Conservation (phyloP, 129 eudicot genomes). For the Helichrysum umbraculigerum region DNA sequence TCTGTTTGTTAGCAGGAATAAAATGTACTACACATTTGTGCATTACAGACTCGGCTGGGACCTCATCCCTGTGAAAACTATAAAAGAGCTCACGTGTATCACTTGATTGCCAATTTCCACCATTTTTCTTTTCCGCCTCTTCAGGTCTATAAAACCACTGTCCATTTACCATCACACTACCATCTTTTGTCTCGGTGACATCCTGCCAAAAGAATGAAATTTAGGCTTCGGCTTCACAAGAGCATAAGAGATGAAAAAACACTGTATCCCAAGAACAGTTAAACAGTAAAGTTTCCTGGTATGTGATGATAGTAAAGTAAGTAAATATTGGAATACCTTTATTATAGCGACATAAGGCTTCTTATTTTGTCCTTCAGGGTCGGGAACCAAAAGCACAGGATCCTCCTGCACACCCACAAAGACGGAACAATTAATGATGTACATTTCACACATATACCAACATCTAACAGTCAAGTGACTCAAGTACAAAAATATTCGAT, state of each 20-base stretch:
- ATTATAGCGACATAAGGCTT: conserved; percentile 97
- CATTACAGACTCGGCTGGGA: conserved; percentile 98
- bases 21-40: conserved; percentile 98
- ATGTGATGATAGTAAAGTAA: not conserved
- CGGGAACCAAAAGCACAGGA: conserved; percentile 89
- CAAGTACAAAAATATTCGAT: not conserved
- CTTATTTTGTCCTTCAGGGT: conserved; percentile 45
- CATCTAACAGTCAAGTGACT: not conserved
- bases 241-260: conserved; percentile 7
- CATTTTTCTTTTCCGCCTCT: conserved; percentile 86
- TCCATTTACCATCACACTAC: conserved; percentile 71
- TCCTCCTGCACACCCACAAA: conserved; percentile 66
- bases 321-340: conserved; percentile 48
- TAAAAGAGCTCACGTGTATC: conserved; percentile 91
- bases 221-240: not conserved
- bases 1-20: conserved; percentile 86
- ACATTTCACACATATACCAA: not conserved
- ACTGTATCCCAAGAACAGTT: not conserved
- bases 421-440: conserved; percentile 16
- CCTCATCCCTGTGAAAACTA: conserved; percentile 93
- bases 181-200: conserved; percentile 54
- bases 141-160: conserved; percentile 99
- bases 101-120: conserved; percentile 85
- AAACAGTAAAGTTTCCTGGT: not conserved
- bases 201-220: conserved; percentile 48